Evolutionary conservation across 1,139 yeast genomes (phyloP).

Genomic region (Saccharomycopsis hybrid): DNA sequence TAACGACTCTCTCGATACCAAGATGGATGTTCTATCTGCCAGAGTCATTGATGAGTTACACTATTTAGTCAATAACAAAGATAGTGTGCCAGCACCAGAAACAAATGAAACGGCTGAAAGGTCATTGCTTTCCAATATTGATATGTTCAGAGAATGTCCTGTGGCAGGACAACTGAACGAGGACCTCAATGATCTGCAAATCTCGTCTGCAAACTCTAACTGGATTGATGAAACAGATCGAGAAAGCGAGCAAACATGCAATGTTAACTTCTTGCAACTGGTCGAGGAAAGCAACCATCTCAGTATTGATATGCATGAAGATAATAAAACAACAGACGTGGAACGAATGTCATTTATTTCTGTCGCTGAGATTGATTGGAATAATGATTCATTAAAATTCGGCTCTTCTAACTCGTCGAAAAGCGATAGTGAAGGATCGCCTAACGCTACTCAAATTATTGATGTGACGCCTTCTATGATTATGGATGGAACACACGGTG

Average conservation of each 20-base stretch:
- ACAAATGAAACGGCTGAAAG: slow-evolving; percentile 1
- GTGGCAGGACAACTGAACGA: background rate
- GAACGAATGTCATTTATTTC: slow-evolving; percentile 6
- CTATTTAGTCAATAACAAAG: slow-evolving; percentile 27
- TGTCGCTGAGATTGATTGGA: slow-evolving; percentile 13
- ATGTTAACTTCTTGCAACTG: no score
- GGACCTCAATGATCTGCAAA: no score
- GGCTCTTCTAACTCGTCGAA: background rate
- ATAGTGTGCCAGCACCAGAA: background rate
- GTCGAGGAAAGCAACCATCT: background rate
- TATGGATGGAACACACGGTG: slow-evolving; percentile 3
- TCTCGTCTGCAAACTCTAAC: background rate
- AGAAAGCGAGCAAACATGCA: no score
- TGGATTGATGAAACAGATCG: slow-evolving; percentile 10
- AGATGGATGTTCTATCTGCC: slow-evolving; percentile 72
- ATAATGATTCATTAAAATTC: slow-evolving; percentile 9
- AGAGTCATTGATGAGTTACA: slow-evolving; percentile 70
- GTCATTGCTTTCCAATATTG: slow-evolving; percentile 7
- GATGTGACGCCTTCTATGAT: slow-evolving; percentile 13
- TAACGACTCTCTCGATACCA: slow-evolving; percentile 23
- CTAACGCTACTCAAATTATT: background rate
- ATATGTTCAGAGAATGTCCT: background rate
- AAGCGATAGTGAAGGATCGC: background rate
- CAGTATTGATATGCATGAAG: background rate
- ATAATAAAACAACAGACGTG: background rate